Conservation (phyloP, 1,139 yeast species). For the Hyphopichia buzzinii region DNA sequence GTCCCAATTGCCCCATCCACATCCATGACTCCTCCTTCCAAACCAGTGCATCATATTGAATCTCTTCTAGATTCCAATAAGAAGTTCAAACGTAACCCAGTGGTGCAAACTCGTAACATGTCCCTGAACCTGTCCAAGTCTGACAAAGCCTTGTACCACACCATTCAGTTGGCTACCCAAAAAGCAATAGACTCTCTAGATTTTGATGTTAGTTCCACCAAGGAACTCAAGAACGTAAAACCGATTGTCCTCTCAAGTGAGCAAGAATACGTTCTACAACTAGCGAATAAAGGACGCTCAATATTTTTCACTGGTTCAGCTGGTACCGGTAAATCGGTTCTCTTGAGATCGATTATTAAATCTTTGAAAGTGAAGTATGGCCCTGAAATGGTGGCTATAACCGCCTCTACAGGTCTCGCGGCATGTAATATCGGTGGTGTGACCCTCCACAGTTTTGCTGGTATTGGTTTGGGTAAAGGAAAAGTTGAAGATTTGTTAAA, state of each 20-base stretch:
- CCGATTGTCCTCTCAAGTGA: constrained; percentile 41
- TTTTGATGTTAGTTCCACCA: constrained; percentile 1
- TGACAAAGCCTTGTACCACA: constrained; percentile 2
- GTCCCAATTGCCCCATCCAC: too few species aligned
- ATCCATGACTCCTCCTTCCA: not conserved
- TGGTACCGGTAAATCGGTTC: constrained; percentile 90
- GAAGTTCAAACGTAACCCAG: not conserved
- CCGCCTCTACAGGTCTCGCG: constrained; percentile 92
- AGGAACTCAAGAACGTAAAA: constrained; percentile 23
- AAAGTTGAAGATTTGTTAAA: constrained; percentile 40
- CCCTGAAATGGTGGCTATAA: constrained; percentile 64
- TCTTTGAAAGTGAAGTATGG: constrained; percentile 49
- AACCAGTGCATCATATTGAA: not conserved
- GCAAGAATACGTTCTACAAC: constrained; percentile 38
- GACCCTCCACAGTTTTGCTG: constrained; percentile 83
- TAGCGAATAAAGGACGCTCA: constrained; percentile 46
- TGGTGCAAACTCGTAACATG: not conserved
- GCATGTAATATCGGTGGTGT: constrained; percentile 90
- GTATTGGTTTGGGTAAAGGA: constrained; percentile 70
- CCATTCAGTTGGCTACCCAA: constrained; percentile 17
- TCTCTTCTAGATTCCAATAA: not conserved
- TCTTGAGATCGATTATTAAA: constrained; percentile 67
- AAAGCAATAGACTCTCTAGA: constrained; percentile 7
- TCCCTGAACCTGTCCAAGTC: not conserved
- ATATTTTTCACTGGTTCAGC: constrained; percentile 93